Percentiles rank a stretch among this genome's conserved stretches.
These are phyloP conservation scores for Verticillium nubilum DNA, from an alignment of 2,329 filamentous ascomycete genomes.

Conservation along the genomic window DNA sequence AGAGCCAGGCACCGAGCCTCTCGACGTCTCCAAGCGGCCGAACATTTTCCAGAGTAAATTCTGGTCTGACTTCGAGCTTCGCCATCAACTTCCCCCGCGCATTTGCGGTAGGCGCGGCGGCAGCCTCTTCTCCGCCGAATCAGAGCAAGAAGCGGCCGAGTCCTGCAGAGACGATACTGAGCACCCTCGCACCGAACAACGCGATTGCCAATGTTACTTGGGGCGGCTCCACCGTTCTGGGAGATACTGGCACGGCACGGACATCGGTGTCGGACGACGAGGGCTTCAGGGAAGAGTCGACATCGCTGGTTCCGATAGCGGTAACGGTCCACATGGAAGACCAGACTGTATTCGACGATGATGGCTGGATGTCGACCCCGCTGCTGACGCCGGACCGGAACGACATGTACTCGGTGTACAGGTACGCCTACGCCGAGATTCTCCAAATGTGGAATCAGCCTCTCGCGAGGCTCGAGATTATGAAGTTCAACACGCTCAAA, in stretches of 20 bases:
- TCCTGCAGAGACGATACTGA: conserved; percentile 55
- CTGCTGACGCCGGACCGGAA: conserved; percentile 48
- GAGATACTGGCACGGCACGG: conserved; percentile 39
- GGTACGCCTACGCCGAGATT: conserved; percentile 63
- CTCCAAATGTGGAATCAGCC: conserved; percentile 62
- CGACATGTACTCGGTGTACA: conserved; percentile 51
- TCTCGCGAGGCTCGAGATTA: conserved; percentile 57
- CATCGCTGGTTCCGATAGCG: conserved; percentile 43
- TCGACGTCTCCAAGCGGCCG: conserved; percentile 56
- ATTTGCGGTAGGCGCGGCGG: conserved; percentile 25
- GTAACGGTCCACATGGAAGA: conserved; percentile 53
- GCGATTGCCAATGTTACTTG: conserved; percentile 39
- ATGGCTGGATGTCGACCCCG: conserved; percentile 57
- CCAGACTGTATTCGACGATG: conserved; percentile 62
- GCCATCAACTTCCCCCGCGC: conserved; percentile 49
- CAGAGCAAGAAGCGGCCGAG: conserved; percentile 49
- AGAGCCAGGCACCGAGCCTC: conserved; percentile 41
- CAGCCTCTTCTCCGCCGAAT: conserved; percentile 38
- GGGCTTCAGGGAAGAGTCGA: conserved; percentile 35
- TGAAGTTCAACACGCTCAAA: conserved; percentile 63
- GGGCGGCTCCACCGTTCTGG: conserved; percentile 39
- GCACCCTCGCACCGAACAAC: conserved; percentile 44
- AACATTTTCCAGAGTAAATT: conserved; percentile 47
- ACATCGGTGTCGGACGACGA: conserved; percentile 53
- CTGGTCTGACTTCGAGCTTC: conserved; percentile 50